Evolutionary conservation across 768 basidiomycete genomes (phyloP), one percentile per base, ranked within the genome.

Genomic region (Porpolomopsis calyptriformis): DNA sequence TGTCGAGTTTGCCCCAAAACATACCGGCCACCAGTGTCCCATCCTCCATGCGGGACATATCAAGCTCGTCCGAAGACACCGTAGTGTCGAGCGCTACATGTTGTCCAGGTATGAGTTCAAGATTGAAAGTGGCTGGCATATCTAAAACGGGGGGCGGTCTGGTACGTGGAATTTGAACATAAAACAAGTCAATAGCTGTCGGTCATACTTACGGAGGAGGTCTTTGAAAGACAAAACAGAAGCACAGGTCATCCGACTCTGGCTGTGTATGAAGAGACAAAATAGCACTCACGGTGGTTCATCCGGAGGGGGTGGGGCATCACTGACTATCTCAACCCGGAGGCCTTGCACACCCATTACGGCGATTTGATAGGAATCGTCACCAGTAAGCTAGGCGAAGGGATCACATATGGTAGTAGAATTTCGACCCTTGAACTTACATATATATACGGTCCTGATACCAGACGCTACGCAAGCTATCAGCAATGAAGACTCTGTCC

Each of bases 21-120:
- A 76, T 67, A 33, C 88, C 88, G 40, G 86, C 88, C 16, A 91
- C 88, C 19, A 78, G 68, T 11, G 85, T 89, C 1, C 87, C 88
- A 54, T 91, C 88, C 52, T 90, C 88, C 82, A 87, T 88, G 41
- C 85, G 76, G 2, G 88, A 83, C 88, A 91, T 90, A 59, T 91
- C 88, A 27, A 89, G 73, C 53, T 89, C 88, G 27, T 85, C 83
- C 2, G 88, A 89, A 43, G 75, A 71, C 26, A 89, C 74, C 14
- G 76, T 82, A 2, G 85, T 85, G 53, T 90, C 88, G 16, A 91
- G 72, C 4, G 80, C 84, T 45, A 91, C 82, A 34, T 76, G 71
- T 62, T 87, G 86, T 12, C 86, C 85, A 0, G 85, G 87, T 4
- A 68, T 62, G 23, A 91, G 75, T 61, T 91, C 88, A 33, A 91